These are phyloP conservation scores for Parasarocladium wereldwijsianum DNA, from an alignment of 2,329 filamentous ascomycete genomes.

Conservation along the genomic window DNA sequence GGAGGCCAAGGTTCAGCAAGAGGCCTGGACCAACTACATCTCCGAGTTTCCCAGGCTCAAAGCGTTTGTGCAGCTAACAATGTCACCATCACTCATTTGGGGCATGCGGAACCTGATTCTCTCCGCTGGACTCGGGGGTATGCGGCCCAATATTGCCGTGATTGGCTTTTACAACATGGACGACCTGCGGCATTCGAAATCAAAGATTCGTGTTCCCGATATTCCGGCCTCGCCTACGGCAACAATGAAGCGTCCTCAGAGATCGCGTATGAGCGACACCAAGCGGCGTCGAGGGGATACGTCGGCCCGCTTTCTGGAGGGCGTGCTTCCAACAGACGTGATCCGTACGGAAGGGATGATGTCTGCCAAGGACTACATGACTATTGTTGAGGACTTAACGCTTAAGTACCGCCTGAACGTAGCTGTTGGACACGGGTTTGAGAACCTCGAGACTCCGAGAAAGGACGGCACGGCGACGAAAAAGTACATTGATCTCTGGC, in stretches of 20 bases:
- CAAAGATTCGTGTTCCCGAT: slow-evolving; percentile 41
- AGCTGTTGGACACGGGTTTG: slow-evolving; percentile 70
- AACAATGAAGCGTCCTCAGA: slow-evolving; percentile 16
- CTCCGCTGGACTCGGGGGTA: slow-evolving; percentile 69
- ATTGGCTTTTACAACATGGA: slow-evolving; percentile 70
- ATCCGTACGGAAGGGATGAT: slow-evolving; percentile 56
- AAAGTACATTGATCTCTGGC: slow-evolving; percentile 78
- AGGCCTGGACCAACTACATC: slow-evolving; percentile 74
- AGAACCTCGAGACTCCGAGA: slow-evolving; percentile 57
- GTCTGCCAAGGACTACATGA: slow-evolving; percentile 60
- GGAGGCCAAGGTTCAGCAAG: slow-evolving; percentile 68
- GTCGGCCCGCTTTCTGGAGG: slow-evolving; percentile 39
- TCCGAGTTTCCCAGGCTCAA: slow-evolving; percentile 72
- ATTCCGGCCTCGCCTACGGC: slow-evolving; percentile 21
- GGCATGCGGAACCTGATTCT: slow-evolving; percentile 71
- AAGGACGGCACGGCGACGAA: slow-evolving; percentile 44
- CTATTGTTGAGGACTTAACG: slow-evolving; percentile 68
- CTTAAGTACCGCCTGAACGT: slow-evolving; percentile 70
- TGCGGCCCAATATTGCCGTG: slow-evolving; percentile 79
- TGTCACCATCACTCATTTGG: slow-evolving; percentile 74
- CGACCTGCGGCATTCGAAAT: slow-evolving; percentile 49
- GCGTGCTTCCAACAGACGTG: slow-evolving; percentile 51
- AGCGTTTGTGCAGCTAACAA: slow-evolving; percentile 75
- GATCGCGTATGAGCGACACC: slow-evolving; percentile 17
- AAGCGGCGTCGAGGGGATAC: slow-evolving; percentile 35